Base-by-base conservation (phyloP, 2,329 filamentous ascomycete genomes). In the Venturiaceae sp. region DNA sequence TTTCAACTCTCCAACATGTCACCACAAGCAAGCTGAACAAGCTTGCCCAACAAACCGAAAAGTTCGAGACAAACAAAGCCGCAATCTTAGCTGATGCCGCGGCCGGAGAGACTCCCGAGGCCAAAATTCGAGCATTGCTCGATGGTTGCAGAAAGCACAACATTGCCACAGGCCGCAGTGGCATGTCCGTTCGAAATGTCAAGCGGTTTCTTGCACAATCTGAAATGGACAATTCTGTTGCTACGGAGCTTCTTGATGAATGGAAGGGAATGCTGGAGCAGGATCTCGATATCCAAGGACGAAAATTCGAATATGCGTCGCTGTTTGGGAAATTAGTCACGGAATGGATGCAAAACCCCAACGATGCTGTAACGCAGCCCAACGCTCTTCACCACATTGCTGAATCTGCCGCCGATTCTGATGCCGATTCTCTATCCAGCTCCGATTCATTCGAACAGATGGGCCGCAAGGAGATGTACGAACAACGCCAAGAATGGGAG, bases 401-500 rank as follows among this genome's bases (percentile, higher is more conserved):
- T 57, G 11, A 16, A 21, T 52, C 58, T 9, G 41, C 55, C 16
- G 44, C 5, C 19, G 41, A 54, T 32, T 6, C 39, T 9, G n/a
- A 55, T 30, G 13, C 8, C 13, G 54, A 57, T 34, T 19, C 21
- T 26, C 7, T 21, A 26, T 55, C 53, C 32, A 54, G 47, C 16
- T 55, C 39, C 16, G 72, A 72, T 14, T 67, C 65, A 0, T 78
- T 77, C 53, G 76, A 77, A 37, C 66, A 71, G 8, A 63, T 78
- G 11, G 73, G 72, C 1, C 69, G 71, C 21, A 67, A 72, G 2
- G 71, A 71, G 53, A 78, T 74, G 65, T 64, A 74, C 14, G 70
- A 78, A 56, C 68, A 74, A 55, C 71, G 71, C 32, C 63, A 64
- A 19, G 64, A 73, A 13, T 85, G 82, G 80, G 83, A 85, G 65